Evolutionary conservation across 768 basidiomycete genomes (phyloP).

Genomic region (Agaricus blazei): DNA sequence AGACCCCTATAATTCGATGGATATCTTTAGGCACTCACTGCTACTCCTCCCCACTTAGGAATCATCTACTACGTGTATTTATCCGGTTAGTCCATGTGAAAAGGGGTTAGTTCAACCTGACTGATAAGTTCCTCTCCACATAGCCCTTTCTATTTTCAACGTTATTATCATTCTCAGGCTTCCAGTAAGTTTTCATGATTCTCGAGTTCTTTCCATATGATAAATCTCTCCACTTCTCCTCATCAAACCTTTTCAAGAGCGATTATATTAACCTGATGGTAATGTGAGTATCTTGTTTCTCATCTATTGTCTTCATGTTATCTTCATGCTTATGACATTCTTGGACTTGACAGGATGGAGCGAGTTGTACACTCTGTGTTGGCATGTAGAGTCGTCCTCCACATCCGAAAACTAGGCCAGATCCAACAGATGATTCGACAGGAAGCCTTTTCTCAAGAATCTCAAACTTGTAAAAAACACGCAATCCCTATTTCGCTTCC

Average conservation of each 20-base stretch:
- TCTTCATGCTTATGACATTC: background rate
- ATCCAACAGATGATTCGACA: background rate
- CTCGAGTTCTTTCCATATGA: background rate
- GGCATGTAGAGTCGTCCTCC: constrained; percentile 9
- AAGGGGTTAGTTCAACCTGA: background rate
- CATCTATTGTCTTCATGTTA: background rate
- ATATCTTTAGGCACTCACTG: background rate
- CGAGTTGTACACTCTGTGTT: constrained; percentile 8
- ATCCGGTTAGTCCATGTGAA: background rate
- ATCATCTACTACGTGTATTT: constrained; percentile 11
- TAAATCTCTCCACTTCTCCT: no score
- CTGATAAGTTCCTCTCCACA: no score
- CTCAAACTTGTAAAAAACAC: background rate
- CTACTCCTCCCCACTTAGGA: background rate
- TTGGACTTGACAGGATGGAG: constrained; percentile 2
- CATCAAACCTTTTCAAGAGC: background rate
- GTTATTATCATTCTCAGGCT: constrained; percentile 7
- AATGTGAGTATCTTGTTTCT: background rate
- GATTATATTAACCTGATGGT: constrained; percentile 9
- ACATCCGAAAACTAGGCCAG: constrained; percentile 6
- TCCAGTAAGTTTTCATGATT: background rate
- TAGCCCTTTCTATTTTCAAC: constrained; percentile 8
- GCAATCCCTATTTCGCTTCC: no score
- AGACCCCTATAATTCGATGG: no score
- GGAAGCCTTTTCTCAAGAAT: background rate